Evolutionary conservation across 2,329 filamentous ascomycete species (phyloP).

Genomic region (Hypoxylon sp.): DNA sequence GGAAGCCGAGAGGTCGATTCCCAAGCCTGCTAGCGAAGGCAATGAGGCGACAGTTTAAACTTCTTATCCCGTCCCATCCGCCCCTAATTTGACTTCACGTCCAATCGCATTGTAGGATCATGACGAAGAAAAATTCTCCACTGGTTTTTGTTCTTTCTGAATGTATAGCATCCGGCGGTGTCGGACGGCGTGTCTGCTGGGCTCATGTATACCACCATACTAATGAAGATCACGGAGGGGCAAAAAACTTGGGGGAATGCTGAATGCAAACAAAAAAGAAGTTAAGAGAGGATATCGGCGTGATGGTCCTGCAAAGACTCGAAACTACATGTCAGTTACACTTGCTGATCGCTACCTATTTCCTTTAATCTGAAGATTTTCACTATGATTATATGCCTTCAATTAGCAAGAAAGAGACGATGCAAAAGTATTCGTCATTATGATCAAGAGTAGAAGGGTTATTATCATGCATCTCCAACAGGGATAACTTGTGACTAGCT

Average conservation of each 20-base stretch:
- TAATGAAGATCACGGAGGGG: slow-evolving; percentile 50
- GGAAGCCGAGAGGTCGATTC: slow-evolving; percentile 68
- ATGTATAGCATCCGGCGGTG: slow-evolving; percentile 36
- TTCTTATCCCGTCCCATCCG: background rate
- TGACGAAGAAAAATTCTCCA: slow-evolving; percentile 34
- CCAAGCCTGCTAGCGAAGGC: slow-evolving; percentile 75
- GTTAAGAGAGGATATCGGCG: slow-evolving; percentile 27
- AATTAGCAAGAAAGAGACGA: slow-evolving; percentile 1
- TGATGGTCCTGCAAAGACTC: slow-evolving; percentile 32
- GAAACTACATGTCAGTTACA: slow-evolving; percentile 39
- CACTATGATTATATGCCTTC: slow-evolving; percentile 16
- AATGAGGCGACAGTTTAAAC: slow-evolving; percentile 67
- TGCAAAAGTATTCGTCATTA: slow-evolving; percentile 6
- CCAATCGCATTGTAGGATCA: slow-evolving; percentile 22
- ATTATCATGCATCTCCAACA: slow-evolving; percentile 13
- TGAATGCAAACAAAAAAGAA: slow-evolving; percentile 40
- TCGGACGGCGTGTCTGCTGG: slow-evolving; percentile 31
- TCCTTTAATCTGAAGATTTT: slow-evolving; percentile 43
- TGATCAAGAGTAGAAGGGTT: slow-evolving; percentile 9
- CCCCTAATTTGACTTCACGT: slow-evolving; percentile 15
- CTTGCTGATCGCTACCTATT: slow-evolving; percentile 39
- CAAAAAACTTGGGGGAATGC: slow-evolving; percentile 41
- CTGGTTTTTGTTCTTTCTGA: slow-evolving; percentile 31
- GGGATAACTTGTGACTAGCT: slow-evolving; percentile 3
- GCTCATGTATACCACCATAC: slow-evolving; percentile 50